Evolutionary conservation across 2,329 filamentous ascomycete species (phyloP).

Genomic region (Aspergillus neoniger): DNA sequence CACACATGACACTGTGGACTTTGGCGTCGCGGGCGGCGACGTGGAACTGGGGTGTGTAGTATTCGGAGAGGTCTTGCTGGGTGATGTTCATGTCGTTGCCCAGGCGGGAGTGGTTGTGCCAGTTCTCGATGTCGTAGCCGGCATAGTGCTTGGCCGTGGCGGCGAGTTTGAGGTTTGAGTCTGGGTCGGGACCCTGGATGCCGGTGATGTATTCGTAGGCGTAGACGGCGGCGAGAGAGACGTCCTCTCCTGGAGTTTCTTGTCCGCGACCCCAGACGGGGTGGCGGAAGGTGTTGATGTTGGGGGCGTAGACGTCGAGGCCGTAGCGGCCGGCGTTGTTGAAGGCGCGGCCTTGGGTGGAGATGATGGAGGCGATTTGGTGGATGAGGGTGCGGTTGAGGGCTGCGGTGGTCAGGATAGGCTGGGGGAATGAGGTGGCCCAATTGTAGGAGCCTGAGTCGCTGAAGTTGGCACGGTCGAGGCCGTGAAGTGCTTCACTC

Average conservation of each 20-base stretch:
- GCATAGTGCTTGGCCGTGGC: constrained; percentile 63
- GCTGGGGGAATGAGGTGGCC: constrained; percentile 67
- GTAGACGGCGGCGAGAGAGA: constrained; percentile 51
- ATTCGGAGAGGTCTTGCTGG: constrained; percentile 66
- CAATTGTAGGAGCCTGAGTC: constrained; percentile 56
- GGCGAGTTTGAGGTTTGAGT: constrained; percentile 43
- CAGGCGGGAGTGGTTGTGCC: constrained; percentile 46
- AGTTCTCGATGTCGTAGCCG: constrained; percentile 59
- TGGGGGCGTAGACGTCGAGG: constrained; percentile 54
- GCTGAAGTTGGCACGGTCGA: constrained; percentile 62
- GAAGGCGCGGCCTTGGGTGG: constrained; percentile 66
- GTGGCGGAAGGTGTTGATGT: constrained; percentile 67
- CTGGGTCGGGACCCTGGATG: constrained; percentile 52
- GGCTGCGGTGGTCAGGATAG: constrained; percentile 63
- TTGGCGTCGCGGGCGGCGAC: constrained; percentile 61
- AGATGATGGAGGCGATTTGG: constrained; percentile 55
- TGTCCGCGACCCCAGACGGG: constrained; percentile 64
- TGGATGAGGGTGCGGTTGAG: constrained; percentile 65
- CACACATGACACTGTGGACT: constrained; percentile 63
- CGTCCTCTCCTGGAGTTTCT: constrained; percentile 63
- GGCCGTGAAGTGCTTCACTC: constrained; percentile 62
- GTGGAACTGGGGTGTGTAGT: constrained; percentile 68
- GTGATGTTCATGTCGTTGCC: constrained; percentile 59
- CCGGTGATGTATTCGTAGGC: constrained; percentile 57
- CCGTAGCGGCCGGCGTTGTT: constrained; percentile 57